Evolutionary conservation across 768 basidiomycete genomes (phyloP).

Genomic region (Atractiella rhizophila): DNA sequence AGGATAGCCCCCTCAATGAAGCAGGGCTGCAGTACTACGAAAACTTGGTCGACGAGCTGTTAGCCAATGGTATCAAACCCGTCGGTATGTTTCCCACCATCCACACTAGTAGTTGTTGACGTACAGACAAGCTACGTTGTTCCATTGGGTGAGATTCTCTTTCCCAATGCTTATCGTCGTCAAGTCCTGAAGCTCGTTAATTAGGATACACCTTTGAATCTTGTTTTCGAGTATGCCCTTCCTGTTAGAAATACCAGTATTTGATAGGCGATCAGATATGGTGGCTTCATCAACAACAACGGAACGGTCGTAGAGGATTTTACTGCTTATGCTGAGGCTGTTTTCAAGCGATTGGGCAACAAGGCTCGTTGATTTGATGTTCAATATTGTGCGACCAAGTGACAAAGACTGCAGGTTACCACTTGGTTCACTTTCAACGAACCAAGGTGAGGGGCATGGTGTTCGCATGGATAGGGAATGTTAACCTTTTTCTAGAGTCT

Average conservation of each 20-base stretch:
- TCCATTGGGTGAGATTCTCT: slow-evolving; percentile 20
- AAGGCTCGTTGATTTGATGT: no score
- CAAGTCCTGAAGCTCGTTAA: no score
- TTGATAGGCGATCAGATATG: no score
- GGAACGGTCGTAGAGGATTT: slow-evolving; percentile 28
- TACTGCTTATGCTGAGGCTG: slow-evolving; percentile 28
- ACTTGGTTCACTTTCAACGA: no score
- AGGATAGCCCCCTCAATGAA: slow-evolving; percentile 30
- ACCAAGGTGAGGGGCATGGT: no score
- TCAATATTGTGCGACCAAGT: no score
- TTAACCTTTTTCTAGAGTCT: background rate
- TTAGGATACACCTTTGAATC: slow-evolving; percentile 29
- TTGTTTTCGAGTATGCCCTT: slow-evolving; percentile 31
- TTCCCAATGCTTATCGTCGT: background rate
- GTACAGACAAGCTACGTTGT: slow-evolving; percentile 30
- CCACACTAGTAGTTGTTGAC: no score
- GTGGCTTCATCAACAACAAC: slow-evolving; percentile 28
- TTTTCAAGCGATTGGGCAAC: slow-evolving; percentile 30
- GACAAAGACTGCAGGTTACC: no score
- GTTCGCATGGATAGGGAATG: slow-evolving; percentile 6
- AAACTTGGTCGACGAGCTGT: slow-evolving; percentile 28
- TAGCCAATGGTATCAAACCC: slow-evolving; percentile 25
- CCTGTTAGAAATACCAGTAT: no score
- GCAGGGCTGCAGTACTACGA: slow-evolving; percentile 24
- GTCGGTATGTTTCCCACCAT: no score